Percentiles rank a stretch among this genome's conserved stretches.
These are phyloP conservation scores for Alternaria metachromatica DNA, from an alignment of 2,329 filamentous ascomycete species.

Conservation along the genomic window DNA sequence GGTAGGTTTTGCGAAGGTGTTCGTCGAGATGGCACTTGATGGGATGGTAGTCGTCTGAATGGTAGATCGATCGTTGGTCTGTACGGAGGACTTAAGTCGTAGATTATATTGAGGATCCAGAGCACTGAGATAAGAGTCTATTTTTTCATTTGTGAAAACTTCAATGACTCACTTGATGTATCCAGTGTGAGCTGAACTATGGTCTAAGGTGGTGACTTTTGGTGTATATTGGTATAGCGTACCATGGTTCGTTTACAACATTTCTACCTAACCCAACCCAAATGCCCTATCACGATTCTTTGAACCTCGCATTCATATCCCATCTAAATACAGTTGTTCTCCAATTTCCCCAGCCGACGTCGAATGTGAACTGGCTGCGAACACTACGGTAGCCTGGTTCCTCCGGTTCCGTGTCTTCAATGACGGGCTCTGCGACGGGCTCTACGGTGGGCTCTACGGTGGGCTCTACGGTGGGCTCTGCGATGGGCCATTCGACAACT, in stretches of 20 bases:
- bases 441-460: neutral
- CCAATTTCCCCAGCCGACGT: neutral
- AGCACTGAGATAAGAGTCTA: too few relatives aligned
- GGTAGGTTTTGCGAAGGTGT: neutral
- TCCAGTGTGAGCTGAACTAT: neutral
- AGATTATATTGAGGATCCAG: too few relatives aligned
- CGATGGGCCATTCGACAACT: neutral
- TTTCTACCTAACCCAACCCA: too few relatives aligned
- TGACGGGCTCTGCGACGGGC: neutral
- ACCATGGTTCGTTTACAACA: neutral
- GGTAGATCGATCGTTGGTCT: neutral
- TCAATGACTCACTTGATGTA: neutral
- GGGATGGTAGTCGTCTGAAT: neutral
- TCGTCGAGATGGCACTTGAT: neutral
- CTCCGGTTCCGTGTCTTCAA: neutral
- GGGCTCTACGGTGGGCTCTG: neutral
- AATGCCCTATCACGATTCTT: neutral
- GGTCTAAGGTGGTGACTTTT: neutral
- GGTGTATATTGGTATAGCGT: neutral
- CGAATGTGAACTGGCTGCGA: neutral
- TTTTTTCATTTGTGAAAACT: neutral
- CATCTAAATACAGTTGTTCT: neutral
- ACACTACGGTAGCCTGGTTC: neutral
- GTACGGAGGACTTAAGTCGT: too few relatives aligned
- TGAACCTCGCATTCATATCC: neutral